These are phyloP conservation scores for Heterobasidion annosum DNA, from an alignment of 1,284 basidiomycete genomes.

Conservation along the genomic window DNA sequence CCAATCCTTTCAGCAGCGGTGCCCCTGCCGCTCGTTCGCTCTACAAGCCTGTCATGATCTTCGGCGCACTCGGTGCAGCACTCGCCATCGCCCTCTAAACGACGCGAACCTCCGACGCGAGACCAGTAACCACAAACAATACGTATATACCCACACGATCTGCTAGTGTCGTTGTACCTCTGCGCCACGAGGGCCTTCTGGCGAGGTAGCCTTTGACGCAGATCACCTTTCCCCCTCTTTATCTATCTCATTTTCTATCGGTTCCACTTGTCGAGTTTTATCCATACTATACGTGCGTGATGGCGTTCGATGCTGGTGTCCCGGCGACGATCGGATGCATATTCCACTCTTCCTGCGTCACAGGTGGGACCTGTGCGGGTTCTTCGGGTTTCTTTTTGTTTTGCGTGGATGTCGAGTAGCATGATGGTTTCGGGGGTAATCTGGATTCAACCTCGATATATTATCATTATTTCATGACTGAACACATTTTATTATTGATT, in stretches of 20 bases:
- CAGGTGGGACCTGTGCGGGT: not conserved
- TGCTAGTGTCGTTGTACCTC: constrained; percentile 2
- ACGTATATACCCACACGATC: not conserved
- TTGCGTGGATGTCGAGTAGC: not conserved
- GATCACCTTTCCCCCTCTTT: not conserved
- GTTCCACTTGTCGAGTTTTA: not conserved
- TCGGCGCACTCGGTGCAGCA: constrained; percentile 19
- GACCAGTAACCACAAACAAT: not conserved
- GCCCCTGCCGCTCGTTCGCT: constrained; percentile 18
- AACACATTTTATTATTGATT: not conserved
- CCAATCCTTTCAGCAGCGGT: constrained; percentile 21
- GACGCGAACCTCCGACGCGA: not conserved
- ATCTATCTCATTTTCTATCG: not conserved
- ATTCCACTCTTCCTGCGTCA: not conserved
- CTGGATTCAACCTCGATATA: not conserved
- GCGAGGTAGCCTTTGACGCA: not conserved
- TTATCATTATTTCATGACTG: not conserved
- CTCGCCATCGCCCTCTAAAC: constrained; percentile 17
- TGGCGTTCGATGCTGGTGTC: constrained; percentile 5
- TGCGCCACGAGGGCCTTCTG: not conserved
- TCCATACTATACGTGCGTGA: not conserved
- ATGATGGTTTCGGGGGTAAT: not conserved
- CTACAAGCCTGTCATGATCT: constrained; percentile 15
- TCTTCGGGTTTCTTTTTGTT: not conserved
- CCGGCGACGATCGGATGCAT: constrained; percentile 1